phyloP scores from a whole-genome alignment of 2,329 filamentous ascomycete genomes.

The Achaetomium macrosporum region DNA sequence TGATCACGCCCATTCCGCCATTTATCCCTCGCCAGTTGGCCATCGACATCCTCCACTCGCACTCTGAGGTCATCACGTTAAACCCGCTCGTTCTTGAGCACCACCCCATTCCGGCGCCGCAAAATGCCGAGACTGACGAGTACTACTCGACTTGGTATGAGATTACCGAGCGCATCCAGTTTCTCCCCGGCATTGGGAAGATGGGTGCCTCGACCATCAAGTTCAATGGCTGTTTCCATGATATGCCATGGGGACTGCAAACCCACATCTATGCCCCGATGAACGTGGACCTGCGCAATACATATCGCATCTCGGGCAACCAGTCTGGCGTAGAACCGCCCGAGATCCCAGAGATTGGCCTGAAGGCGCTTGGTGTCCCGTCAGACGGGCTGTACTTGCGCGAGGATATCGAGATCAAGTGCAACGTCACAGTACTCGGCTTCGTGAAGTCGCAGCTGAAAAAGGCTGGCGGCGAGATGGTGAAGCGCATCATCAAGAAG shows the following conservation, averaged over 20 bases:
- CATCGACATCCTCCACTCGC: constrained; percentile 65
- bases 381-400: constrained; percentile 61
- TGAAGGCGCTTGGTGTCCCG: constrained; percentile 52
- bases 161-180: constrained; percentile 63
- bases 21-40: constrained; percentile 67
- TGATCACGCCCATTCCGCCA: constrained; percentile 63
- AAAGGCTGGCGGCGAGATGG: constrained; percentile 61
- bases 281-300: constrained; percentile 60
- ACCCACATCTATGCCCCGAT: constrained; percentile 66
- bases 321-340: constrained; percentile 59
- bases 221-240: constrained; percentile 67
- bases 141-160: constrained; percentile 72
- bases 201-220: constrained; percentile 59
- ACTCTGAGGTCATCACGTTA: constrained; percentile 64
- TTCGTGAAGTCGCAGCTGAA: constrained; percentile 65
- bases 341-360: constrained; percentile 56
- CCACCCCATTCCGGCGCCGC: constrained; percentile 59
- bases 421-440: constrained; percentile 58
- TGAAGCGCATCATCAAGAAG: constrained; percentile 64
- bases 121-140: constrained; percentile 62
- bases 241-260: constrained; percentile 66
- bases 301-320: constrained; percentile 62
- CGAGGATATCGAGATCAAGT: constrained; percentile 65
- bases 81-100: constrained; percentile 62
- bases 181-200: constrained; percentile 59